phyloP scores from a whole-genome alignment of 345 rosid species.

The Litchi chinensis region DNA sequence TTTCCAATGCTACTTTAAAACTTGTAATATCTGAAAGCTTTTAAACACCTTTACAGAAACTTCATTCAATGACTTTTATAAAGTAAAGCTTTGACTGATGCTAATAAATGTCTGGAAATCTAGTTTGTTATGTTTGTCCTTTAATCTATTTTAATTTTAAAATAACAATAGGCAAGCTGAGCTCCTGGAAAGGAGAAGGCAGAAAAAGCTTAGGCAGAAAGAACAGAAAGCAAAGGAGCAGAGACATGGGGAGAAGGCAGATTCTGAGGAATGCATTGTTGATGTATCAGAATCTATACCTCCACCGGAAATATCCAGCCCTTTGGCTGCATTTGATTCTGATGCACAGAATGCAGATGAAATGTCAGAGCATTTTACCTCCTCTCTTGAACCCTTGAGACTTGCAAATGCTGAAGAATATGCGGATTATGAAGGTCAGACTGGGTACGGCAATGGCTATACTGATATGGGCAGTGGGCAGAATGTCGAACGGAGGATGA shows the following conservation, averaged over 20 bases:
- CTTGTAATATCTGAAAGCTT: neutral
- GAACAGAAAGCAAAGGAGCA: conserved; percentile 82
- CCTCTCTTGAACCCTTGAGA: conserved; percentile 40
- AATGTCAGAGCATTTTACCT: conserved; percentile 34
- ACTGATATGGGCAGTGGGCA: conserved; percentile 35
- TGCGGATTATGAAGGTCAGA: conserved; percentile 48
- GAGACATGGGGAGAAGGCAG: conserved; percentile 39
- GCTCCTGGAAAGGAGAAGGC: conserved; percentile 79
- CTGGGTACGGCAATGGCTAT: conserved; percentile 36
- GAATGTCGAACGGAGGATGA: conserved; percentile 34
- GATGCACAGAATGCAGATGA: conserved; percentile 44
- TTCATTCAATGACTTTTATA: neutral
- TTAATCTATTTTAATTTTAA: conserved; percentile 10
- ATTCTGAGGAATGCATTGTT: conserved; percentile 42
- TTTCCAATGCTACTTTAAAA: neutral
- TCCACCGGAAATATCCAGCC: conserved; percentile 48
- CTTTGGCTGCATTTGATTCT: conserved; percentile 42
- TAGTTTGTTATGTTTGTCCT: conserved; percentile 11
- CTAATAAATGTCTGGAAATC: conserved; percentile 7
- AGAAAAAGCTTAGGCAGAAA: conserved; percentile 82
- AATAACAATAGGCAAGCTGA: conserved; percentile 63
- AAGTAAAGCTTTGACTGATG: neutral
- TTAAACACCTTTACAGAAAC: neutral
- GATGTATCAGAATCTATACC: conserved; percentile 45
- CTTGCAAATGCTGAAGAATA: conserved; percentile 38